Conservation (phyloP, 2,329 filamentous ascomycete species). For the Colletotrichum magnum region DNA sequence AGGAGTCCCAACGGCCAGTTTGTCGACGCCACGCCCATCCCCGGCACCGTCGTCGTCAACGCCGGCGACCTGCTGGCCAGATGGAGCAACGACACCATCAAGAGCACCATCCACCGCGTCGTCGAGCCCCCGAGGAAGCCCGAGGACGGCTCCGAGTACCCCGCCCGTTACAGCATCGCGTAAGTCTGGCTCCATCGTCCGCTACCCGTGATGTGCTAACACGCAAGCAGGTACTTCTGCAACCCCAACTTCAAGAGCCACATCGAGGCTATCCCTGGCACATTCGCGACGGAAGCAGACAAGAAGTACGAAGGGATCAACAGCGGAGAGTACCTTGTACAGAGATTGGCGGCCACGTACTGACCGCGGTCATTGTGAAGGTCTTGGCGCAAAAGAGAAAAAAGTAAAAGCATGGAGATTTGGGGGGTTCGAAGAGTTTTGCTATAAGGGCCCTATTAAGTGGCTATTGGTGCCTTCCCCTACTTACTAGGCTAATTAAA, state of each 20-base stretch:
- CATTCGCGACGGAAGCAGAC: conserved; percentile 72
- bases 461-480: no score
- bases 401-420: no score
- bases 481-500: no score
- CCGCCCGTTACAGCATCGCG: conserved; percentile 87
- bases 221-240: conserved; percentile 79
- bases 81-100: conserved; percentile 94
- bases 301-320: conserved; percentile 87
- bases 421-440: no score
- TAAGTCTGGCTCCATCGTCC: no score
- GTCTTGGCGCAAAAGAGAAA: no score
- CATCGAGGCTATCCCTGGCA: conserved; percentile 87
- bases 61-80: conserved; percentile 88
- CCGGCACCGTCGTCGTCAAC: conserved; percentile 87
- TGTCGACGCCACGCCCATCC: conserved; percentile 86
- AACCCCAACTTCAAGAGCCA: conserved; percentile 83
- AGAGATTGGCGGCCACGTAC: conserved; percentile 83
- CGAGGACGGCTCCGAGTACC: conserved; percentile 71
- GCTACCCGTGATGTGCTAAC: no score
- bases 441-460: no score
- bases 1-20: conserved; percentile 82
- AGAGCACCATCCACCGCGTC: conserved; percentile 90
- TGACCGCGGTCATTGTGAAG: conserved; percentile 46
- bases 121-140: conserved; percentile 81
- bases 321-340: conserved; percentile 84